Conservation (phyloP, 768 basidiomycete genomes). For the Candolleomyces aberdarensis region DNA sequence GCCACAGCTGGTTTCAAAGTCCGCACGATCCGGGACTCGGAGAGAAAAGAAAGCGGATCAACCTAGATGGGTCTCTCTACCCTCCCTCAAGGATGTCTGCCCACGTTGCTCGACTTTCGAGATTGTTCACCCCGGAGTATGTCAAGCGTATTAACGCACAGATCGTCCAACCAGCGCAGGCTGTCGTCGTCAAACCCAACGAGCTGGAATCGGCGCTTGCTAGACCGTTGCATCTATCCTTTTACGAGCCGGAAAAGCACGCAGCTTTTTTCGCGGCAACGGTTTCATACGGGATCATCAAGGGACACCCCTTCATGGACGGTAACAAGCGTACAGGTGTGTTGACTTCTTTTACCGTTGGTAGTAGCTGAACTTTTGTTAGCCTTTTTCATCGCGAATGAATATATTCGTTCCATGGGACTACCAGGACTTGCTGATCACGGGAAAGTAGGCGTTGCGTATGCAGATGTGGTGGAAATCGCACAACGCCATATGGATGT, state of each 20-base stretch:
- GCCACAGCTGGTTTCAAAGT: neutral
- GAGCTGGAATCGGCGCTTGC: slow-evolving; percentile 26
- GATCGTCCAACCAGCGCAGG: slow-evolving; percentile 26
- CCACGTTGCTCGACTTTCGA: slow-evolving; percentile 24
- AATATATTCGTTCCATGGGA: slow-evolving; percentile 28
- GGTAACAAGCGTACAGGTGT: slow-evolving; percentile 30
- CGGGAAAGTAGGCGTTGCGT: slow-evolving; percentile 5
- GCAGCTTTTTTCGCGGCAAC: slow-evolving; percentile 25
- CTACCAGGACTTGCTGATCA: slow-evolving; percentile 24
- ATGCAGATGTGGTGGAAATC: slow-evolving; percentile 5
- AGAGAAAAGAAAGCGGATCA: neutral
- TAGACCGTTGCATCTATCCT: slow-evolving; percentile 22
- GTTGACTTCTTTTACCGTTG: neutral
- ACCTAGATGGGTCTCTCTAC: neutral
- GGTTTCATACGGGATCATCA: slow-evolving; percentile 30
- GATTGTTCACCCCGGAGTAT: slow-evolving; percentile 26
- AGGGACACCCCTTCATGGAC: slow-evolving; percentile 25
- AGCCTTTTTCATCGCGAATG: slow-evolving; percentile 32
- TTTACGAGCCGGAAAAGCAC: slow-evolving; percentile 24
- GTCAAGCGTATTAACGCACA: slow-evolving; percentile 26
- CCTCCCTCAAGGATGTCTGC: neutral
- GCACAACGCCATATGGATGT: slow-evolving; percentile 6
- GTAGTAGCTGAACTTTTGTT: neutral
- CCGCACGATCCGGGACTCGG: neutral
- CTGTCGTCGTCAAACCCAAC: slow-evolving; percentile 28